These are phyloP conservation scores for Exophiala alcalophila DNA, from an alignment of 2,329 filamentous ascomycete species.

Conservation along the genomic window DNA sequence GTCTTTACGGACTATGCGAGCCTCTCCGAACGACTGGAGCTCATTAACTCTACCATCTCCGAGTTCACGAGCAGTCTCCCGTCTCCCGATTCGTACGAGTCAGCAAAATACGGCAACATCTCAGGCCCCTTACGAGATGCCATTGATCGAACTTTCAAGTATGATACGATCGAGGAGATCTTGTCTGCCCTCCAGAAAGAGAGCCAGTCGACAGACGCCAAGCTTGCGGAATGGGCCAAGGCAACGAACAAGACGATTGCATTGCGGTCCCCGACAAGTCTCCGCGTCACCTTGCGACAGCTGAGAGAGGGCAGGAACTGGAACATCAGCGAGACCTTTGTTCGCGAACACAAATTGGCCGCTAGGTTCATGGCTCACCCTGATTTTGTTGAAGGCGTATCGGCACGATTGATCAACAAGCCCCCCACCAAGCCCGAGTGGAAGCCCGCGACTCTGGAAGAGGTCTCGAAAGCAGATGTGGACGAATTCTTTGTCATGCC, in stretches of 20 bases:
- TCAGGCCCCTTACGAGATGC: slow-evolving; percentile 69
- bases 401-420: slow-evolving; percentile 72
- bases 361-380: slow-evolving; percentile 83
- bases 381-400: slow-evolving; percentile 92
- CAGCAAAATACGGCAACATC: slow-evolving; percentile 43
- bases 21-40: slow-evolving; percentile 60
- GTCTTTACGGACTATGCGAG: slow-evolving; percentile 75
- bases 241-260: slow-evolving; percentile 73
- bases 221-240: slow-evolving; percentile 69
- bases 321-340: slow-evolving; percentile 81
- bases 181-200: slow-evolving; percentile 61
- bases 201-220: slow-evolving; percentile 40
- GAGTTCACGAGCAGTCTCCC: slow-evolving; percentile 88
- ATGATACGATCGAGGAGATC: slow-evolving; percentile 67
- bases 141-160: slow-evolving; percentile 79
- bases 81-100: slow-evolving; percentile 54
- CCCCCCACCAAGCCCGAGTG: slow-evolving; percentile 65
- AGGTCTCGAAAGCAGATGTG: slow-evolving; percentile 59
- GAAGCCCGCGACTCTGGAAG: slow-evolving; percentile 70
- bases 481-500: slow-evolving; percentile 66
- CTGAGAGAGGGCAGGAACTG: slow-evolving; percentile 73
- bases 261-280: slow-evolving; percentile 77
- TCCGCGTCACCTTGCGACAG: slow-evolving; percentile 80
- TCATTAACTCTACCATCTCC: slow-evolving; percentile 84
- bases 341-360: slow-evolving; percentile 80